Base-by-base conservation (phyloP, 2,329 filamentous ascomycete genomes). In the Nannizzia gypsea region DNA sequence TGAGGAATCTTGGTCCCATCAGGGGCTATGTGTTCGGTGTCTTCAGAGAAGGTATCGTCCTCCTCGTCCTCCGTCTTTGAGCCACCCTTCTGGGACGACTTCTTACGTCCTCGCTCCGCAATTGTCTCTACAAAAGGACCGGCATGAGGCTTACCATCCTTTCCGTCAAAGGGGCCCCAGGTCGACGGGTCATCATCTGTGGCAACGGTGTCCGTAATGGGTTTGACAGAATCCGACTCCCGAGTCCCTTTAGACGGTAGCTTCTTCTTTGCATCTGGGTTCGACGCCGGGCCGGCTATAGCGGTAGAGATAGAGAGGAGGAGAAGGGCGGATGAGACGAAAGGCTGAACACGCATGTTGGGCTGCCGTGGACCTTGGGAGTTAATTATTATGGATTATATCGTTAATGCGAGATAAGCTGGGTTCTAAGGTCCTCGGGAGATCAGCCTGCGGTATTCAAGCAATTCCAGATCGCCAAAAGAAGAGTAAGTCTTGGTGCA, bases 111-210 rank as follows among this genome's bases (percentile, higher is more conserved):
- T 58, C 77, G 71, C 31, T 78, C 76, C 24, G 76, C 76, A 46
- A 66, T 73, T 4, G 76, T 78, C 64, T 79, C 77, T 52, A 80
- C 76, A 69, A 82, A 85, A 1, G 93, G 93, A 1, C 93, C 93
- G 20, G 86, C 83, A 70, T 96, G 92, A 54, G 93, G 93, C 76
- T 91, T 93, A 55, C 93, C 93, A 75, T 97, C 93, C 67, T 88
- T 87, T 52, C 91, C 91, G 71, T 97, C 93, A 20, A 96, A 86
- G 0, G 92, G 92, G n/a, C 50, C 50, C 26, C 50, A 9, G 28
- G 4, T 48, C 15, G 17, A 6, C 17, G 24, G 31, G 20, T 24
- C 20, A 40, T 13, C 55, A 40, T 13, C 55, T 17, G 31, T 36
- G 11, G 44, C 46, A 3, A 28, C 54, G 2, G 17, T 15, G 11